A percentile compares a stretch with the other conserved stretches of the same genome.
phyloP scores from a whole-genome alignment of 116 monocot genomes.

The Dioscorea cayenensis region DNA sequence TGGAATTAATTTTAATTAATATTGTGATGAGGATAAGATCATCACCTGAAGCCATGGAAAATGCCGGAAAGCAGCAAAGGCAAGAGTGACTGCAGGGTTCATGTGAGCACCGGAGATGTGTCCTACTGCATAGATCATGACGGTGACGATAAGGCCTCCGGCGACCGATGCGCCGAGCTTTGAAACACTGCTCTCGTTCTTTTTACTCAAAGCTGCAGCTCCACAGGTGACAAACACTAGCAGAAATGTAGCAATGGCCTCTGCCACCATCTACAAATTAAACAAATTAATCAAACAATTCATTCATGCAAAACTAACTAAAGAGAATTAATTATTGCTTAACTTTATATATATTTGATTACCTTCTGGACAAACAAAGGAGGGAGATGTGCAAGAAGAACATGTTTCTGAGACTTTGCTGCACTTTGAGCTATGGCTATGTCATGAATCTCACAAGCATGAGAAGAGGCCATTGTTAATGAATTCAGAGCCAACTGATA shows the following conservation, averaged over 20 bases:
- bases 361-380: not conserved
- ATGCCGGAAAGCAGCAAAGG: constrained; percentile 40
- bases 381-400: not conserved
- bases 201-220: constrained; percentile 24
- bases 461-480: not conserved
- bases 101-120: constrained; percentile 57
- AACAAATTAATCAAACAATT: not conserved
- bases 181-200: constrained; percentile 15
- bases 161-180: constrained; percentile 46
- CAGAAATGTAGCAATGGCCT: constrained; percentile 41
- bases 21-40: too few species aligned
- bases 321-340: not conserved
- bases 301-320: not conserved
- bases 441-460: not conserved
- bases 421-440: not conserved
- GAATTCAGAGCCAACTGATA: not conserved
- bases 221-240: constrained; percentile 51
- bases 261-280: constrained; percentile 29
- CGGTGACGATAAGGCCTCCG: constrained; percentile 47
- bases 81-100: constrained; percentile 54
- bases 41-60: constrained; percentile 65
- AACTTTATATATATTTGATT: not conserved
- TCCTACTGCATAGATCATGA: constrained; percentile 55
- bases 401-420: not conserved
- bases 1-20: too few species aligned